A percentile compares a stretch with the other conserved stretches of the same genome.
Conservation (phyloP, 192 early-diverging fungal species). For the Spizellomyces punctatus region DNA sequence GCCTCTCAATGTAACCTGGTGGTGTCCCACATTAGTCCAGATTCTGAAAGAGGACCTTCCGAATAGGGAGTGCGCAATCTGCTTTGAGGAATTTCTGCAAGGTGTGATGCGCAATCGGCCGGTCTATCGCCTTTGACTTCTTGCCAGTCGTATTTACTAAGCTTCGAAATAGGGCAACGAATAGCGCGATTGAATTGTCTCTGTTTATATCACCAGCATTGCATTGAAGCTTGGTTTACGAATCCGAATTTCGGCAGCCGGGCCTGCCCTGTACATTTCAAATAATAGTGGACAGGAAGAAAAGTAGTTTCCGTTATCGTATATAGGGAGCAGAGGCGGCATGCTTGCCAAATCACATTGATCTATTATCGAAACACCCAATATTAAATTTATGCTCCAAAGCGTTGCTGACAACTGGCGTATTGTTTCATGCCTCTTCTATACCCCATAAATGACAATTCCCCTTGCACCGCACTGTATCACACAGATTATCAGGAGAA, state of each 20-base stretch:
- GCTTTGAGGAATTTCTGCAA: conserved; percentile 89
- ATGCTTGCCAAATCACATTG: too few relatives aligned
- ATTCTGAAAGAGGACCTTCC: conserved; percentile 33
- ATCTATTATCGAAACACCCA: too few relatives aligned
- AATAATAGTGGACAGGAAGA: conserved; percentile 29
- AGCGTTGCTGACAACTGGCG: too few relatives aligned
- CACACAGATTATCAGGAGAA: too few relatives aligned
- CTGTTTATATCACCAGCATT: conserved; percentile 85
- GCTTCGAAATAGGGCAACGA: conserved; percentile 55
- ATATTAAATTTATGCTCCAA: too few relatives aligned
- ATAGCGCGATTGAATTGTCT: conserved; percentile 86
- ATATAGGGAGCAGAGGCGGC: too few relatives aligned
- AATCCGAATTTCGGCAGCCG: conserved; percentile 51
- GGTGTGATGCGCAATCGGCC: conserved; percentile 36
- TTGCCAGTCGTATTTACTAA: conserved; percentile 12
- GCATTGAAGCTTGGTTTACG: conserved; percentile 80
- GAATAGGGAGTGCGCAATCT: conserved; percentile 83
- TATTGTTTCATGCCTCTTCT: too few relatives aligned
- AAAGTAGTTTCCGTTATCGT: too few relatives aligned
- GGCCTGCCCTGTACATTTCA: conserved; percentile 84
- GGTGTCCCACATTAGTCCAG: conserved; percentile 21
- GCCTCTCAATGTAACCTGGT: too few relatives aligned
- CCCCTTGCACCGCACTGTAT: too few relatives aligned
- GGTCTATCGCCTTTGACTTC: neutral
- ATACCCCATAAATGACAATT: too few relatives aligned